A percentile compares a stretch with the other conserved stretches of the same genome.
phyloP scores from a whole-genome alignment of 345 rosid species.

The Capsella bursapastoris region DNA sequence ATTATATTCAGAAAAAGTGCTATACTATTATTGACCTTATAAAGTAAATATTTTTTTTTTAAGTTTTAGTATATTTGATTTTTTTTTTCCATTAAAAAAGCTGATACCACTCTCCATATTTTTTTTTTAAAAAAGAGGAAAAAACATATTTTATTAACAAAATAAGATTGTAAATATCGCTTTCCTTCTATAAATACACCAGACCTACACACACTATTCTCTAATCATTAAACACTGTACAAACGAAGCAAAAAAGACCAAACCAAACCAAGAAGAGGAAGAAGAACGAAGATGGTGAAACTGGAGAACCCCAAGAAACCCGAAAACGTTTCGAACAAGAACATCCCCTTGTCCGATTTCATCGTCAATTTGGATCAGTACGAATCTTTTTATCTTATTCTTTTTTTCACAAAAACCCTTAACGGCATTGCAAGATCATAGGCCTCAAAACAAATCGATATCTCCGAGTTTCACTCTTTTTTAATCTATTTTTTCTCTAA shows the following conservation, averaged over 20 bases:
- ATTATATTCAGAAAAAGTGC: background rate
- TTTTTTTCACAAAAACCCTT: background rate
- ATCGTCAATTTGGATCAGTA: constrained; percentile 44
- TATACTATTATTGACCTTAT: constrained; percentile 9
- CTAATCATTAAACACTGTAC: constrained; percentile 41
- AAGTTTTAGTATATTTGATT: background rate
- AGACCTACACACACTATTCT: constrained; percentile 34
- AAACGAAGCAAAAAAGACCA: background rate
- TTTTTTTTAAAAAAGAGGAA: background rate
- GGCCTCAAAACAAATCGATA: constrained; percentile 13
- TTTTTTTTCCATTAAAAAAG: background rate
- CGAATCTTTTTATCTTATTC: background rate
- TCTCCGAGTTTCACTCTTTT: constrained; percentile 24
- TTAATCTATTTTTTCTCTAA: background rate
- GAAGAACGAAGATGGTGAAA: constrained; percentile 41
- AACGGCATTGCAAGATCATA: constrained; percentile 40
- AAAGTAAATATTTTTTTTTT: background rate
- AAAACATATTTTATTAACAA: background rate
- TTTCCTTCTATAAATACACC: constrained; percentile 37
- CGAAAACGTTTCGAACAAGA: constrained; percentile 20
- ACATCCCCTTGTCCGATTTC: constrained; percentile 36
- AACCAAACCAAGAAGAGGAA: constrained; percentile 15
- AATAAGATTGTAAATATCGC: constrained; percentile 25
- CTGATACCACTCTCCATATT: background rate
- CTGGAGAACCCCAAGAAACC: constrained; percentile 28